Percentiles rank a stretch among this genome's conserved stretches.
These are phyloP conservation scores for Cucurbita argyrosperma DNA, from an alignment of 306 rosid species.

Conservation along the genomic window DNA sequence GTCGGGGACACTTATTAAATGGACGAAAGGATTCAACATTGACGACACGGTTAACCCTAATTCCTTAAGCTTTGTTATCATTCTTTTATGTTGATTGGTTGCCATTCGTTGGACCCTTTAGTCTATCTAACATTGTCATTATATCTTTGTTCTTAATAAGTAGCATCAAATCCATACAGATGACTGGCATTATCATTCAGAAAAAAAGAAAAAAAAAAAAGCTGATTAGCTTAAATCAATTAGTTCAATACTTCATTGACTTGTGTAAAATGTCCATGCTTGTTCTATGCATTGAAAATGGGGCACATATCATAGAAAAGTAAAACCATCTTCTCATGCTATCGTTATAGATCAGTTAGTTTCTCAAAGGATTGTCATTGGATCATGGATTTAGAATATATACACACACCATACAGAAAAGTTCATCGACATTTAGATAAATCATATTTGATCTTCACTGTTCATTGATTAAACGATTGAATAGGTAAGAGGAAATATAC, in stretches of 20 bases:
- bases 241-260: background rate
- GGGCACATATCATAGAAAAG: background rate
- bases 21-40: conserved; percentile 91
- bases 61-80: conserved; percentile 15
- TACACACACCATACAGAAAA: background rate
- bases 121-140: background rate
- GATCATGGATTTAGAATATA: background rate
- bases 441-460: background rate
- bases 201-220: background rate
- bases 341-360: background rate
- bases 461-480: background rate
- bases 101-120: background rate
- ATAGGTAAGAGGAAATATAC: background rate
- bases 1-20: conserved; percentile 75
- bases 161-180: background rate
- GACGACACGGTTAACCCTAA: conserved; percentile 57
- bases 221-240: background rate
- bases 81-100: conserved; percentile 1
- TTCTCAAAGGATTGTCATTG: background rate
- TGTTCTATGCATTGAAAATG: background rate
- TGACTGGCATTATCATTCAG: background rate
- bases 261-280: background rate
- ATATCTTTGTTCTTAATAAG: background rate
- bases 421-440: background rate
- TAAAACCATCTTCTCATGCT: background rate